Evolutionary conservation across 1,284 basidiomycete genomes (phyloP).

Genomic region (Cronartium quercuum): DNA sequence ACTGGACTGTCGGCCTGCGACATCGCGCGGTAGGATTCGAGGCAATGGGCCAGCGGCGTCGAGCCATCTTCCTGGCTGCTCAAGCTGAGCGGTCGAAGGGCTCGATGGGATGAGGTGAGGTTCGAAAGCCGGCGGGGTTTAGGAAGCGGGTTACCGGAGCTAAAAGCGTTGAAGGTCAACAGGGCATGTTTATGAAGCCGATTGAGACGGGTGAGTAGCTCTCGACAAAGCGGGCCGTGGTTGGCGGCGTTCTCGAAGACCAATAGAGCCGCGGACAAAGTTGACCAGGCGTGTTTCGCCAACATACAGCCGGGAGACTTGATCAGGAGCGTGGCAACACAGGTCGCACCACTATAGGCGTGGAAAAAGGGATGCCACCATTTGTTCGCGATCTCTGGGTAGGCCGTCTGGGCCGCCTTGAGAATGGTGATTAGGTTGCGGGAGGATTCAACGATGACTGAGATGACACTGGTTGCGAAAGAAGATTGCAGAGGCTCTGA

Average conservation of each 20-base stretch:
- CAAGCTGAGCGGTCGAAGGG: slow-evolving; percentile 1
- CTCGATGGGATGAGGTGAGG: background rate
- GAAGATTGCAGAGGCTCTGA: slow-evolving; percentile 42
- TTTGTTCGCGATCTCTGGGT: slow-evolving; percentile 40
- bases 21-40: slow-evolving; percentile 7
- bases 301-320: slow-evolving; percentile 41
- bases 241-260: slow-evolving; percentile 41
- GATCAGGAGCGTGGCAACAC: slow-evolving; percentile 42
- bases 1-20: background rate
- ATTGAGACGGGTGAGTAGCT: slow-evolving; percentile 41
- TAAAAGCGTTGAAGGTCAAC: slow-evolving; percentile 15
- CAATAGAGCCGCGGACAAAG: slow-evolving; percentile 40
- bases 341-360: slow-evolving; percentile 41
- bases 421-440: slow-evolving; percentile 42
- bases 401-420: slow-evolving; percentile 37
- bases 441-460: slow-evolving; percentile 41
- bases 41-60: slow-evolving; percentile 12
- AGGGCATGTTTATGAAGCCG: slow-evolving; percentile 41
- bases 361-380: slow-evolving; percentile 45
- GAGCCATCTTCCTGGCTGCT: slow-evolving; percentile 19
- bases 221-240: slow-evolving; percentile 40
- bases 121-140: slow-evolving; percentile 1
- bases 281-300: slow-evolving; percentile 42
- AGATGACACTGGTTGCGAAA: slow-evolving; percentile 40
- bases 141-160: background rate